phyloP scores from a whole-genome alignment of 148 eudicot genomes.

The Cornus florida region DNA sequence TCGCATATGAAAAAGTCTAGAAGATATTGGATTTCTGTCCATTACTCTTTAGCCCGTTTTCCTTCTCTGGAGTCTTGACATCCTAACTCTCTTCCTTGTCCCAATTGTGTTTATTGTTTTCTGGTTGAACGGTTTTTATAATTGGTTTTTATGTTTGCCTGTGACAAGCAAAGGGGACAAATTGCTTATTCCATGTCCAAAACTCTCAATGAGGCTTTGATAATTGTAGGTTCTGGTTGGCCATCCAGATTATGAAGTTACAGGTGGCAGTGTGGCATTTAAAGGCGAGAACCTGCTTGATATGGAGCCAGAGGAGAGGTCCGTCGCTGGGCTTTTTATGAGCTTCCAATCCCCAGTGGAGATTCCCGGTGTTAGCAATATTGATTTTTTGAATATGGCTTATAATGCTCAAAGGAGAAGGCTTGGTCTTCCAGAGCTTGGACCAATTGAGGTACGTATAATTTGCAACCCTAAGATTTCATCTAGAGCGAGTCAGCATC shows the following conservation, averaged over 20 bases:
- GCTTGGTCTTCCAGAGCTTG: conserved; percentile 84
- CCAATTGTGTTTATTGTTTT: not conserved
- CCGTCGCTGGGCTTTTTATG: conserved; percentile 90
- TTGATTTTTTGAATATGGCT: conserved; percentile 90
- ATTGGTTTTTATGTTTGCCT: conserved; percentile 3
- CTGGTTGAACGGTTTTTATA: not conserved
- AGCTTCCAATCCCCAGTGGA: conserved; percentile 97
- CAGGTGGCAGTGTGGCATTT: conserved; percentile 70
- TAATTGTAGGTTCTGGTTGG: conserved; percentile 83
- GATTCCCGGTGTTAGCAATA: conserved; percentile 97
- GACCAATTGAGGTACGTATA: conserved; percentile 73
- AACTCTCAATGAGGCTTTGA: not conserved
- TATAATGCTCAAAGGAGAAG: conserved; percentile 88
- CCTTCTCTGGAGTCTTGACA: not conserved
- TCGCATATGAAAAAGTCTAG: not conserved
- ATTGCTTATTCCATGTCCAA: not conserved
- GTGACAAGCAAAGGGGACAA: not conserved
- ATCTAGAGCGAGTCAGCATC: not conserved
- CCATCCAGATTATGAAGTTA: conserved; percentile 96
- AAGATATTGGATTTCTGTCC: not conserved
- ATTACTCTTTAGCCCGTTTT: not conserved
- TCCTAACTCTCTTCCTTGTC: not conserved
- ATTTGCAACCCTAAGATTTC: not conserved
- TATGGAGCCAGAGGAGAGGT: conserved; percentile 94
- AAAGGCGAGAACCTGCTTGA: conserved; percentile 92